Evolutionary conservation across 768 basidiomycete species (phyloP).

Genomic region (Lyophyllum atratum): DNA sequence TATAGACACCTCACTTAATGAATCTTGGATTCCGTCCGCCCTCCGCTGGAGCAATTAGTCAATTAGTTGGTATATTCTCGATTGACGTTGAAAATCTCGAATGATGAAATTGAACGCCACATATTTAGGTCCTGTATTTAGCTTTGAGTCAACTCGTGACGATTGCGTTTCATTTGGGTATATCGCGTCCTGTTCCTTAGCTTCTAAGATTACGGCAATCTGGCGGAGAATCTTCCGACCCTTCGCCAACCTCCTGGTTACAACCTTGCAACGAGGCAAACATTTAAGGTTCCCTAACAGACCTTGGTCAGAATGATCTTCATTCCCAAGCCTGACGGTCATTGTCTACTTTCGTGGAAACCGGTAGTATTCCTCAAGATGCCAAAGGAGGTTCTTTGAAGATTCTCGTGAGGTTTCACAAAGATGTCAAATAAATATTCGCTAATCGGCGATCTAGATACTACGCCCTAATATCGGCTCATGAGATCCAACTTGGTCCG

Average conservation of each 20-base stretch:
- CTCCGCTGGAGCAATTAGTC: slow-evolving; percentile 2
- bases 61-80: background rate
- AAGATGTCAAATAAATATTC: slow-evolving; percentile 31
- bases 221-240: slow-evolving; percentile 19
- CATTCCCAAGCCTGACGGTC: slow-evolving; percentile 17
- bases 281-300: slow-evolving; percentile 12
- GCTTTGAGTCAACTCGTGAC: slow-evolving; percentile 9
- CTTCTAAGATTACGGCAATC: slow-evolving; percentile 22
- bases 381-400: slow-evolving; percentile 30
- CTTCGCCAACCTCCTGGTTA: slow-evolving; percentile 23
- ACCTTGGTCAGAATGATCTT: slow-evolving; percentile 12
- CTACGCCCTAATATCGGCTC: slow-evolving; percentile 29
- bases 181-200: slow-evolving; percentile 14
- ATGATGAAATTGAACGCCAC: slow-evolving; percentile 18
- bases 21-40: slow-evolving; percentile 5
- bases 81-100: slow-evolving; percentile 10
- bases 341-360: slow-evolving; percentile 22
- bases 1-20: slow-evolving; percentile 12
- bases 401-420: slow-evolving; percentile 20
- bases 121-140: slow-evolving; percentile 9
- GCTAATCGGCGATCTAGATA: slow-evolving; percentile 35
- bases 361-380: slow-evolving; percentile 27
- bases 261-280: slow-evolving; percentile 22
- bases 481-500: slow-evolving; percentile 29
- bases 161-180: slow-evolving; percentile 17